A percentile compares a stretch with the other conserved stretches of the same genome.
phyloP scores from a whole-genome alignment of 2,329 filamentous ascomycete species.

The Exophiala spinifera region DNA sequence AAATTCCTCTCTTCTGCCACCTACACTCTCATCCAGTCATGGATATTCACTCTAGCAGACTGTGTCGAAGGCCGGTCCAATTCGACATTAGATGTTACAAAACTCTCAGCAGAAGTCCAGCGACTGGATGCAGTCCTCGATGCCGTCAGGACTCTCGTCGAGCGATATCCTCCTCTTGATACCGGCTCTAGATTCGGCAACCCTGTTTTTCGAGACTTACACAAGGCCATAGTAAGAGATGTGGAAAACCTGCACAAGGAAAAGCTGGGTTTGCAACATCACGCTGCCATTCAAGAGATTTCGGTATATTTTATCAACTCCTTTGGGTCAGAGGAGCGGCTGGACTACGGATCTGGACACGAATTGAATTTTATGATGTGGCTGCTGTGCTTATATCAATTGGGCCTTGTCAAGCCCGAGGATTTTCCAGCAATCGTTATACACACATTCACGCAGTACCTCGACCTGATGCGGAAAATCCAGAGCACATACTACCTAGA shows the following conservation, averaged over 20 bases:
- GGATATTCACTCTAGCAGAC: conserved; percentile 83
- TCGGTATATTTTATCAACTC: conserved; percentile 77
- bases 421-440: conserved; percentile 76
- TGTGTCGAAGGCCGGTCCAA: conserved; percentile 69
- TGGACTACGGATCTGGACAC: conserved; percentile 96
- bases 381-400: conserved; percentile 88
- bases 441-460: conserved; percentile 75
- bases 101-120: conserved; percentile 59
- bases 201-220: conserved; percentile 78
- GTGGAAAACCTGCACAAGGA: conserved; percentile 42
- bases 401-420: conserved; percentile 59
- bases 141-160: conserved; percentile 64
- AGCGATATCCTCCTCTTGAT: conserved; percentile 73
- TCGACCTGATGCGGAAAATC: conserved; percentile 79
- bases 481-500: conserved; percentile 96
- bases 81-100: conserved; percentile 57
- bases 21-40: conserved; percentile 72
- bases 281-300: conserved; percentile 63
- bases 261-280: conserved; percentile 38
- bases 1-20: conserved; percentile 76
- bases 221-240: conserved; percentile 52
- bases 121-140: conserved; percentile 68
- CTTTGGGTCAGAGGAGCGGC: conserved; percentile 80
- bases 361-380: conserved; percentile 97
- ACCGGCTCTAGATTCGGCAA: conserved; percentile 94